Conservation (phyloP, 495 filamentous ascomycete genomes). For the Penicillium lagena region DNA sequence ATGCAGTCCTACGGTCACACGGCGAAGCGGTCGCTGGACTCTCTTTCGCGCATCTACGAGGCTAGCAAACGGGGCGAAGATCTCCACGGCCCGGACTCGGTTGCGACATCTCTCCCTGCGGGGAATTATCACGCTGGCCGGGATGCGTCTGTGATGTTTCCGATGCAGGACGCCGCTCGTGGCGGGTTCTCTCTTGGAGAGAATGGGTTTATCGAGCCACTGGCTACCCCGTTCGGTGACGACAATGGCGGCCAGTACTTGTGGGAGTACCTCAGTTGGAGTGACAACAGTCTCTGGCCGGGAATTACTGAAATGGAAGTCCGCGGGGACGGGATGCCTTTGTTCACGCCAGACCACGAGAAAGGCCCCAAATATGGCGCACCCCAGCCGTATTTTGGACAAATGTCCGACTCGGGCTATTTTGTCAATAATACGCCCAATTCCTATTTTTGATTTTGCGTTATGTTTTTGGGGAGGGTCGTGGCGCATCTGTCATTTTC, state of each 20-base stretch:
- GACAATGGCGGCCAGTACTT: constrained; percentile 31
- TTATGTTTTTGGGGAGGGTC: not conserved
- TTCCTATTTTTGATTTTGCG: not conserved
- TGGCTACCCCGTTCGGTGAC: constrained; percentile 23
- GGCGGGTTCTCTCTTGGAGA: constrained; percentile 14
- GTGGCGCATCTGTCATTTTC: too few relatives aligned
- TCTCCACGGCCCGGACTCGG: constrained; percentile 1
- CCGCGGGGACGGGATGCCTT: constrained; percentile 13
- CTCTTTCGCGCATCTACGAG: constrained; percentile 64
- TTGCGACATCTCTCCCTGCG: not conserved
- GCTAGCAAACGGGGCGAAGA: constrained; percentile 39
- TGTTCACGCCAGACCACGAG: constrained; percentile 24
- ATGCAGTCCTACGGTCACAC: constrained; percentile 67
- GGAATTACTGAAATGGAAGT: constrained; percentile 26
- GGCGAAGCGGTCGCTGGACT: constrained; percentile 61
- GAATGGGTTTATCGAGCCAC: constrained; percentile 19
- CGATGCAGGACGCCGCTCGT: constrained; percentile 15
- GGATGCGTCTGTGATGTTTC: constrained; percentile 9
- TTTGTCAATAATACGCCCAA: constrained; percentile 20
- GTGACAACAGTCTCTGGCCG: constrained; percentile 31
- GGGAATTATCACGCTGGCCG: constrained; percentile 14
- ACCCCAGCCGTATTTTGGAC: constrained; percentile 19
- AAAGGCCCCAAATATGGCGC: constrained; percentile 22
- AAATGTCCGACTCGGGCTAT: constrained; percentile 19
- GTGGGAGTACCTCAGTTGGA: constrained; percentile 41